Evolutionary conservation across 306 rosid genomes (phyloP).

Genomic region (Malus asiatica): DNA sequence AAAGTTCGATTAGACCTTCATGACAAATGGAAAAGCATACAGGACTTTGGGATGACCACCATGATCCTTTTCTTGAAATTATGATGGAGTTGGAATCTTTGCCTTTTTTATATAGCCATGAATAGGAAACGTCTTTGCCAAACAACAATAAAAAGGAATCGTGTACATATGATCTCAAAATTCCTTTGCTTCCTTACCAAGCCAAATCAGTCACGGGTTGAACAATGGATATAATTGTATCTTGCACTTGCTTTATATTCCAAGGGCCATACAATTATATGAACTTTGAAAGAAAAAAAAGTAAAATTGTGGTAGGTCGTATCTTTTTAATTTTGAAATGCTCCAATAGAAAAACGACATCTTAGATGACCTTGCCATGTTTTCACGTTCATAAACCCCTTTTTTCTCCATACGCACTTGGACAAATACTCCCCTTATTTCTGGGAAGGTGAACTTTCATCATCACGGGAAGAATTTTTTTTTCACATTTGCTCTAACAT

Average conservation of each 20-base stretch:
- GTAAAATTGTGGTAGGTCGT: background rate
- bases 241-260: background rate
- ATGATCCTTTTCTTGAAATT: background rate
- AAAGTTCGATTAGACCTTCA: no score
- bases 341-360: constrained; percentile 4
- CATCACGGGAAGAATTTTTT: no score
- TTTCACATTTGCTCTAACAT: no score
- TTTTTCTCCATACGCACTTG: background rate
- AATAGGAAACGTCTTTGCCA: background rate
- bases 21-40: background rate
- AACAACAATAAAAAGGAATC: background rate
- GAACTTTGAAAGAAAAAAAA: background rate
- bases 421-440: no score
- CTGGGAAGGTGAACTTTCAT: no score
- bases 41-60: background rate
- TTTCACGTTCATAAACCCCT: background rate
- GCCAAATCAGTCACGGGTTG: background rate
- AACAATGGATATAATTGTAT: background rate
- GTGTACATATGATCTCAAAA: background rate
- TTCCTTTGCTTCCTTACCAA: background rate
- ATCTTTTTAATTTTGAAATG: background rate
- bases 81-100: background rate
- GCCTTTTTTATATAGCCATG: background rate
- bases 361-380: background rate
- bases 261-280: background rate